Conservation (phyloP, 352 stramenopile species). For the Globisporangium splendens region DNA sequence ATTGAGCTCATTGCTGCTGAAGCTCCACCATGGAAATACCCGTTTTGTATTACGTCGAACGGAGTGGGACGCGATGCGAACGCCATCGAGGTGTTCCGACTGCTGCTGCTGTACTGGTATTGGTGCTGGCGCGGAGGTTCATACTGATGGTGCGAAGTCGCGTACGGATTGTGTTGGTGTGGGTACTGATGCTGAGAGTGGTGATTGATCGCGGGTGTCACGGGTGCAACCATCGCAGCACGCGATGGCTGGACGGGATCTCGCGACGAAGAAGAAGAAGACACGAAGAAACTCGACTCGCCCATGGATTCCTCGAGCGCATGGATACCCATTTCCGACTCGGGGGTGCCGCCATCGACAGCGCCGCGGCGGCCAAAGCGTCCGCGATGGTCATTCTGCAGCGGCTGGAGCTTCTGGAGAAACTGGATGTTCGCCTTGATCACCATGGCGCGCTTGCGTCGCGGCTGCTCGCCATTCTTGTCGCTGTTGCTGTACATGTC, state of each 20-base stretch:
- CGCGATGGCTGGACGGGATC: constrained; percentile 22
- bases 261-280: constrained; percentile 3
- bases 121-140: constrained; percentile 1
- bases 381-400: constrained; percentile 57
- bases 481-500: constrained; percentile 14
- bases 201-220: background rate
- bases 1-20: constrained; percentile 19
- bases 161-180: background rate
- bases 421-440: constrained; percentile 57
- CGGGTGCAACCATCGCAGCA: constrained; percentile 38
- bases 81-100: constrained; percentile 10
- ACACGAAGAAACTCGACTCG: constrained; percentile 63
- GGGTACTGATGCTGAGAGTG: constrained; percentile 6
- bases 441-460: constrained; percentile 57
- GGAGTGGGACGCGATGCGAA: constrained; percentile 5
- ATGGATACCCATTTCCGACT: constrained; percentile 39
- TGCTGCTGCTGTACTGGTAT: background rate
- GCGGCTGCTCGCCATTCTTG: constrained; percentile 12
- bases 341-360: constrained; percentile 48
- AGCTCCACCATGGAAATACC: constrained; percentile 17
- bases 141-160: constrained; percentile 5
- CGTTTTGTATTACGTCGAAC: constrained; percentile 4
- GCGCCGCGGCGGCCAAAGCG: constrained; percentile 55
- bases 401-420: constrained; percentile 60
- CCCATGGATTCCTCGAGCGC: constrained; percentile 66